These are phyloP conservation scores for Diversispora eburnea DNA, from an alignment of 192 early-diverging fungal species.

Conservation along the genomic window DNA sequence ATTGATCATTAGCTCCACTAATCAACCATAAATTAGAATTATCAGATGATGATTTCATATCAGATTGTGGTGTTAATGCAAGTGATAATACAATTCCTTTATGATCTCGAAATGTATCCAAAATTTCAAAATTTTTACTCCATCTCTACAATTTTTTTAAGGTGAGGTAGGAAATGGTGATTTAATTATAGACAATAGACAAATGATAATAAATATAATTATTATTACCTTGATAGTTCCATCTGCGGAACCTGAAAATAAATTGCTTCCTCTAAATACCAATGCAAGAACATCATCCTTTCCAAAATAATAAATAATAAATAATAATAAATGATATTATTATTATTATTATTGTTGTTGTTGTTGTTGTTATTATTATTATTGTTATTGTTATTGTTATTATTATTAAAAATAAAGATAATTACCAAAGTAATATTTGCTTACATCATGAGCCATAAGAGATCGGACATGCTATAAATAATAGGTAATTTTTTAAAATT, in stretches of 20 bases:
- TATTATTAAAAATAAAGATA: not conserved
- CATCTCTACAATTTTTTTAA: conserved; percentile 41
- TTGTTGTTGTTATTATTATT: not conserved
- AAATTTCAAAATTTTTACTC: conserved; percentile 56
- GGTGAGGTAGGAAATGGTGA: conserved; percentile 23
- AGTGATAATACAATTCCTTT: conserved; percentile 59
- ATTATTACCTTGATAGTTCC: conserved; percentile 54
- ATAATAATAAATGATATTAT: not conserved
- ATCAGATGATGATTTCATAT: not conserved
- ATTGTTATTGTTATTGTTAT: not conserved
- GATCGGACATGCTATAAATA: conserved; percentile 44
- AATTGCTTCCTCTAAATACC: conserved; percentile 36
- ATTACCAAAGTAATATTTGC: not conserved
- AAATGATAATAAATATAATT: not conserved
- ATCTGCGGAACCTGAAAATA: conserved; percentile 67
- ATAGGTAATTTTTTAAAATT: not conserved
- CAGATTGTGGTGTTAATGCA: conserved; percentile 41
- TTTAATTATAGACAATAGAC: not conserved
- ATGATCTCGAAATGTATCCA: conserved; percentile 49
- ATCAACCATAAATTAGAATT: conserved; percentile 35
- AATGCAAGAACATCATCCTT: conserved; percentile 62
- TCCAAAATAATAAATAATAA: not conserved
- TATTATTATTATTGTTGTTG: conserved; percentile 26
- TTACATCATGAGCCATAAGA: conserved; percentile 53
- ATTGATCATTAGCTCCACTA: conserved; percentile 58